Percentiles rank a stretch among this genome's conserved stretches.
These are phyloP conservation scores for Kandelia obovata DNA, from an alignment of 345 rosid genomes.

Conservation along the genomic window DNA sequence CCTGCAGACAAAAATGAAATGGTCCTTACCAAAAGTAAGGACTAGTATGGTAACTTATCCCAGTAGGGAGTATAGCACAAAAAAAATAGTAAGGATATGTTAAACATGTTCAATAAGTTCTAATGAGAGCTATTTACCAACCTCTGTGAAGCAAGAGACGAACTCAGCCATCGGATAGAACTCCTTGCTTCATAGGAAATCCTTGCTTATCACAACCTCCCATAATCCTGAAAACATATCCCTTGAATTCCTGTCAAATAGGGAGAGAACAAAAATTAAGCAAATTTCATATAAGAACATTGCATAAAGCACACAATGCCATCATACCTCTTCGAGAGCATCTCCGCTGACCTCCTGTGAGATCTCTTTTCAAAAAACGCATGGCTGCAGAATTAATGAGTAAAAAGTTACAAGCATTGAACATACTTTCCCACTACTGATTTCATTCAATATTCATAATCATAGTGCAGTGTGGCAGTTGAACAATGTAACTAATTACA, in stretches of 20 bases:
- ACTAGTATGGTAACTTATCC: too few relatives aligned
- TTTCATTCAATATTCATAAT: too few relatives aligned
- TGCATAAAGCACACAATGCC: background rate
- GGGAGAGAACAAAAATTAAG: background rate
- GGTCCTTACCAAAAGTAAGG: background rate
- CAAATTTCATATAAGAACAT: background rate
- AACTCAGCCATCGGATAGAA: slow-evolving; percentile 76
- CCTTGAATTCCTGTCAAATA: slow-evolving; percentile 62
- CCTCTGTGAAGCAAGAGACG: slow-evolving; percentile 75
- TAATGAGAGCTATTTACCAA: slow-evolving; percentile 6
- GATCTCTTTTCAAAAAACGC: slow-evolving; percentile 68
- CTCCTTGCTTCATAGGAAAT: slow-evolving; percentile 92
- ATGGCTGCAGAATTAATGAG: slow-evolving; percentile 31
- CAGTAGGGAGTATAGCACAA: too few relatives aligned
- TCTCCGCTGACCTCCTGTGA: slow-evolving; percentile 82
- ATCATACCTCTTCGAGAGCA: slow-evolving; percentile 64
- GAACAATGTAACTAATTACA: too few relatives aligned
- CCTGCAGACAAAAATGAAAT: slow-evolving; percentile 31
- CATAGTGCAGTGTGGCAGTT: too few relatives aligned
- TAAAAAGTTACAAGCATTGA: too few relatives aligned
- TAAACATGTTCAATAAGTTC: too few relatives aligned
- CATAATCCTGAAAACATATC: slow-evolving; percentile 82
- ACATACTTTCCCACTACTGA: too few relatives aligned
- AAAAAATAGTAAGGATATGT: too few relatives aligned
- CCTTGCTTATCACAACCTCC: slow-evolving; percentile 96